Conservation (phyloP, 805 yeast species). For the Metschnikowia bowlesiae region DNA sequence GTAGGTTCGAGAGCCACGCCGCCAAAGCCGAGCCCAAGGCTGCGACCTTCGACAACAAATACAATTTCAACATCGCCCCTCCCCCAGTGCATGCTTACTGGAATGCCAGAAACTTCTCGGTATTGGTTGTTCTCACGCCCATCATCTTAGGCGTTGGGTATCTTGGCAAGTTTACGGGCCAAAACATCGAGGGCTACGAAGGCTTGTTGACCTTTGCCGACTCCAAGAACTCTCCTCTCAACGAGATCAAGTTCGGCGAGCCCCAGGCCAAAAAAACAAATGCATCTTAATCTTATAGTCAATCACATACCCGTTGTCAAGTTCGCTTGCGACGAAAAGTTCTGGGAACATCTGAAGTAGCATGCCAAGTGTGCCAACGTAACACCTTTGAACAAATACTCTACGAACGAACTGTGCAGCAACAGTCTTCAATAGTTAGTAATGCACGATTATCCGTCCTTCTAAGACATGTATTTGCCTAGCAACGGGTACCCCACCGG, state of each 20-base stretch:
- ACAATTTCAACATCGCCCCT: slow-evolving; percentile 39
- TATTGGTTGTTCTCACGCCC: slow-evolving; percentile 37
- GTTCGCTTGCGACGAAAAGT: neutral
- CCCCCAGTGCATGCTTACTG: slow-evolving; percentile 45
- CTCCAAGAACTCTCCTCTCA: slow-evolving; percentile 36
- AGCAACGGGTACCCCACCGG: neutral
- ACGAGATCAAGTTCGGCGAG: slow-evolving; percentile 35
- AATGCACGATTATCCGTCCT: neutral
- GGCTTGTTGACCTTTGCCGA: slow-evolving; percentile 33
- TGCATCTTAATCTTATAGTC: slow-evolving; percentile 1
- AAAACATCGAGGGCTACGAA: slow-evolving; percentile 26
- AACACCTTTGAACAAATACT: no score
- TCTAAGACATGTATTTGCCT: neutral
- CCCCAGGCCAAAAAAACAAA: slow-evolving; percentile 23
- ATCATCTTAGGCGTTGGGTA: slow-evolving; percentile 32
- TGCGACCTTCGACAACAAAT: slow-evolving; percentile 39
- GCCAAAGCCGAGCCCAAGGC: slow-evolving; percentile 17
- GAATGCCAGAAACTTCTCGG: slow-evolving; percentile 35
- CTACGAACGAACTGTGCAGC: no score
- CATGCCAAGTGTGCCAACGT: no score
- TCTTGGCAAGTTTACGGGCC: slow-evolving; percentile 28
- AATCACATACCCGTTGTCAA: neutral
- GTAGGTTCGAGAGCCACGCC: slow-evolving; percentile 28
- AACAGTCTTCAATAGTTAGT: no score
- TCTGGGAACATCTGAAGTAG: neutral